Percentiles rank a stretch among this genome's conserved stretches.
Conservation (phyloP, 768 basidiomycete species). For the Kwoniella dejecticola region DNA sequence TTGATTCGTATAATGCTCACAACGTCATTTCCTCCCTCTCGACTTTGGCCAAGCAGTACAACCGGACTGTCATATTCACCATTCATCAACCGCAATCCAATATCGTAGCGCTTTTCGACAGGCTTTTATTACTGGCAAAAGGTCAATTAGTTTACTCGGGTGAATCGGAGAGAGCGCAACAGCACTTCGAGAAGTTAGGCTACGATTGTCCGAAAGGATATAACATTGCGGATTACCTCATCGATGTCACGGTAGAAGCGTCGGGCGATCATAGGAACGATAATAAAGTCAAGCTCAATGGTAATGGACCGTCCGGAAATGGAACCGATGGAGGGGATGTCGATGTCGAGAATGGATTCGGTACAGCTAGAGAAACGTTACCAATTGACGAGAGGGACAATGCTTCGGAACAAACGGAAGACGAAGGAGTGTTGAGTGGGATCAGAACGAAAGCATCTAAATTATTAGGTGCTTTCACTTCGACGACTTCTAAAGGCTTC, state of each 20-base stretch:
- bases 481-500: not conserved
- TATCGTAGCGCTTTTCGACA: constrained; percentile 93
- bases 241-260: constrained; percentile 60
- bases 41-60: constrained; percentile 80
- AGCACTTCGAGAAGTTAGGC: constrained; percentile 77
- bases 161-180: constrained; percentile 70
- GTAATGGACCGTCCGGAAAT: constrained; percentile 2
- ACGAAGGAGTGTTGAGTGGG: constrained; percentile 12
- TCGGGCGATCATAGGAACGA: constrained; percentile 55
- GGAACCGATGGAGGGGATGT: not conserved
- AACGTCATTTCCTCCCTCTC: constrained; percentile 90
- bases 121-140: constrained; percentile 78
- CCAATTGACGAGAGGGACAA: not conserved
- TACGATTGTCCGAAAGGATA: constrained; percentile 87
- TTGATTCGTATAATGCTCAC: constrained; percentile 92
- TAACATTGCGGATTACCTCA: constrained; percentile 95
- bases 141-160: constrained; percentile 87
- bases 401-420: constrained; percentile 1
- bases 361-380: constrained; percentile 10
- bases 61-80: constrained; percentile 93
- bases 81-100: constrained; percentile 98
- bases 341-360: constrained; percentile 40
- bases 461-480: constrained; percentile 45
- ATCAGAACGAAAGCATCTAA: constrained; percentile 47
- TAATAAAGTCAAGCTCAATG: constrained; percentile 13